Conservation (phyloP, 2,329 filamentous ascomycete species). For the Penicillium psychrosexuale region DNA sequence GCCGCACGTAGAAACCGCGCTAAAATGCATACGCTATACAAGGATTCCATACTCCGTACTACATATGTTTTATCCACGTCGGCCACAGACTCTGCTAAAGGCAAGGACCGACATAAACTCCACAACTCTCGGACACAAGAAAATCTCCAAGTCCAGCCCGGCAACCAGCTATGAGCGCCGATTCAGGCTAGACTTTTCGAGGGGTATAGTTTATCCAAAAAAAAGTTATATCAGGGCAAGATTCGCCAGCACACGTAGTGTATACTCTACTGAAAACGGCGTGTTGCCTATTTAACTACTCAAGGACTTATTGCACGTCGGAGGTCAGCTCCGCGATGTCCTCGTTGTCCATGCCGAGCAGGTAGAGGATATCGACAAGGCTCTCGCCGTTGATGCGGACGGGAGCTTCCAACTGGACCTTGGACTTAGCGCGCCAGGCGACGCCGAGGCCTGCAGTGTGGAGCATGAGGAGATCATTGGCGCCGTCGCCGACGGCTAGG, state of each 20-base stretch:
- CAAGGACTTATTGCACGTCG: constrained; percentile 12
- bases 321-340: constrained; percentile 48
- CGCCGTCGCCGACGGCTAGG: constrained; percentile 61
- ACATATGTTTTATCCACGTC: neutral
- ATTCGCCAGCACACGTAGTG: neutral
- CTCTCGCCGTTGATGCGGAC: constrained; percentile 57
- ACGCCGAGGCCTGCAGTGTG: constrained; percentile 59
- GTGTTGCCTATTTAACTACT: neutral
- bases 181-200: neutral
- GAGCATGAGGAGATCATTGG: constrained; percentile 65
- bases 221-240: neutral
- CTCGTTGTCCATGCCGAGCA: constrained; percentile 53
- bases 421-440: constrained; percentile 63
- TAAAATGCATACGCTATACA: neutral
- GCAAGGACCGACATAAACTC: neutral
- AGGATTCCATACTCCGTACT: neutral
- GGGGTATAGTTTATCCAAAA: constrained; percentile 1
- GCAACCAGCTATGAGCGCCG: neutral
- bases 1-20: neutral
- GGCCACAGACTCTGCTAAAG: neutral
- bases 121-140: neutral
- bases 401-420: constrained; percentile 61
- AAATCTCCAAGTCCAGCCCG: neutral
- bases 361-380: constrained; percentile 57
- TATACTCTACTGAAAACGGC: constrained; percentile 1